A percentile compares a stretch with the other conserved stretches of the same genome.
Conservation (phyloP, 2,329 filamentous ascomycete genomes). For the Phyllosticta paracitricarpa region DNA sequence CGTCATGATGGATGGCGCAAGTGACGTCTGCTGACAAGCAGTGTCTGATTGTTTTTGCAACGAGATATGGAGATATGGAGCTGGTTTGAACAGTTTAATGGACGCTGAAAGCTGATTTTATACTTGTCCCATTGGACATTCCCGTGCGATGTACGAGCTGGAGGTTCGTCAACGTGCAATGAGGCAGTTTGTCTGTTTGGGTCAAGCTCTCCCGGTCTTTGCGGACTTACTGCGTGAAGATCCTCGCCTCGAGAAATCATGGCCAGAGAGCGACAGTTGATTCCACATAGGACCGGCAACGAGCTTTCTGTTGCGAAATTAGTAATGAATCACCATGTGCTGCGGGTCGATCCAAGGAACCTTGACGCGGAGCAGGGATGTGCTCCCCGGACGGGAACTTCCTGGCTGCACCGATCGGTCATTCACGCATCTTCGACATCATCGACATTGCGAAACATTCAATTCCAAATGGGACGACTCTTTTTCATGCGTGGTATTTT, state of each 20-base stretch:
- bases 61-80: background rate
- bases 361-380: background rate
- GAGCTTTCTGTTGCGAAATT: background rate
- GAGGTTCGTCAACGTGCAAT: background rate
- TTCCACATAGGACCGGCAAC: background rate
- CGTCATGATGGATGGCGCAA: conserved; percentile 20
- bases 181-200: background rate
- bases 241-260: background rate
- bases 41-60: background rate
- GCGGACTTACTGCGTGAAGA: background rate
- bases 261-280: background rate
- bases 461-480: background rate
- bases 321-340: background rate
- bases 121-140: background rate
- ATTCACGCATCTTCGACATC: background rate
- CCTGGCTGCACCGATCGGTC: background rate
- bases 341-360: background rate
- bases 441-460: background rate
- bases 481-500: background rate
- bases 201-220: background rate
- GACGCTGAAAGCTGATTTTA: background rate
- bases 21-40: background rate
- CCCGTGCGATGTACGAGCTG: background rate
- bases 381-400: background rate
- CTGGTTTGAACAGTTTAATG: background rate